Conservation (phyloP, 1,284 basidiomycete species). For the Ustilago cynodontis region DNA sequence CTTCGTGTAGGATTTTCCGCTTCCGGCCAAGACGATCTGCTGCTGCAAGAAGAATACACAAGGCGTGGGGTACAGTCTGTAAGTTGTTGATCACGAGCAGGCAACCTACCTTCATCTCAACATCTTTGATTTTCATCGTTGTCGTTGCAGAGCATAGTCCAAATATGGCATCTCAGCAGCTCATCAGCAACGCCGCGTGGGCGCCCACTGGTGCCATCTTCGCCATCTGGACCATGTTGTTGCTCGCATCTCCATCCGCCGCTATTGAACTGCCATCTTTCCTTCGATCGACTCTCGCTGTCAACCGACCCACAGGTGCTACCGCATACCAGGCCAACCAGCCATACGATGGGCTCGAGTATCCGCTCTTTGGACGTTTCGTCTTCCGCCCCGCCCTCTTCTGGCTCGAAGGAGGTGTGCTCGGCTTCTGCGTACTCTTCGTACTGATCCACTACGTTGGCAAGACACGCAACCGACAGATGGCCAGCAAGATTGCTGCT, state of each 20-base stretch:
- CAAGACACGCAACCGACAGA: conserved; percentile 50
- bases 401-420: conserved; percentile 51
- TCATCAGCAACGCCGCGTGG: conserved; percentile 6
- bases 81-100: neutral
- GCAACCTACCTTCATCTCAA: neutral
- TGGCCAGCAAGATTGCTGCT: conserved; percentile 46
- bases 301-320: conserved; percentile 33
- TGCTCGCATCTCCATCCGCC: conserved; percentile 37
- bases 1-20: conserved; percentile 7
- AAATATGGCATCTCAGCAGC: conserved; percentile 23
- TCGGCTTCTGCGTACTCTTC: conserved; percentile 52
- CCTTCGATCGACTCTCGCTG: conserved; percentile 12
- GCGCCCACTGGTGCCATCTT: conserved; percentile 36
- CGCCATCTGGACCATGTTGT: conserved; percentile 43
- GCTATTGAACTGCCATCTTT: conserved; percentile 47
- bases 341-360: conserved; percentile 47
- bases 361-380: conserved; percentile 34
- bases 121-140: neutral
- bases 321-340: conserved; percentile 45
- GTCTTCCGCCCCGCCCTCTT: conserved; percentile 57
- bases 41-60: neutral
- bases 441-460: conserved; percentile 56
- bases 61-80: neutral
- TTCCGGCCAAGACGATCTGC: conserved; percentile 18
- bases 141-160: neutral